Conservation (phyloP, 306 rosid species). For the Trifolium dubium region DNA sequence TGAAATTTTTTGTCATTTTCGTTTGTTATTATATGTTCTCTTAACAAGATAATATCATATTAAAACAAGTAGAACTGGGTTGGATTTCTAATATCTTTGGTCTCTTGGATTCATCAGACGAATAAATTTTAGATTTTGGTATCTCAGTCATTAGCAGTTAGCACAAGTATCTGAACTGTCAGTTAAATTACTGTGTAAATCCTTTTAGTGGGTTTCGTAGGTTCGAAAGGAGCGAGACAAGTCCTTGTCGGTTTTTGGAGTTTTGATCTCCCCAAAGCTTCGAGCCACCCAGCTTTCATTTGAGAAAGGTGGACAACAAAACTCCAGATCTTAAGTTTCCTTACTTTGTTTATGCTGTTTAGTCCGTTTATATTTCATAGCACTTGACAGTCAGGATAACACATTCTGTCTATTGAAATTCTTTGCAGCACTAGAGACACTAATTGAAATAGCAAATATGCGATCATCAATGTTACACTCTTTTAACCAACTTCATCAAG, state of each 20-base stretch:
- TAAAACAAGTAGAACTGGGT: slow-evolving; percentile 8
- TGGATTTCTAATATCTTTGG: slow-evolving; percentile 35
- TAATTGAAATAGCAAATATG: slow-evolving; percentile 78
- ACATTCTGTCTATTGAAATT: slow-evolving; percentile 38
- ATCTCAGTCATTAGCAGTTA: slow-evolving; percentile 13
- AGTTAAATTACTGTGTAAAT: slow-evolving; percentile 30
- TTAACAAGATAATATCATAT: slow-evolving; percentile 6
- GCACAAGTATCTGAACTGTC: slow-evolving; percentile 18
- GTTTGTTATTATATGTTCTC: slow-evolving; percentile 11
- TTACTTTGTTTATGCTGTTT: slow-evolving; percentile 17
- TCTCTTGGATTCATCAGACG: slow-evolving; percentile 15
- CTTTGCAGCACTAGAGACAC: slow-evolving; percentile 72
- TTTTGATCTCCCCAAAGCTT: slow-evolving; percentile 90
- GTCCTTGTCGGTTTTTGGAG: slow-evolving; percentile 71
- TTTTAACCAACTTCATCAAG: slow-evolving; percentile 59
- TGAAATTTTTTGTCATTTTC: slow-evolving; percentile 21
- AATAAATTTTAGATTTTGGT: slow-evolving; percentile 25
- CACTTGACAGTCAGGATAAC: slow-evolving; percentile 20
- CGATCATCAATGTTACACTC: slow-evolving; percentile 59
- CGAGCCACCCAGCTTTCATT: slow-evolving; percentile 83
- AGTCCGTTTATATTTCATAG: slow-evolving; percentile 13
- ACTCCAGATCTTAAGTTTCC: slow-evolving; percentile 27
- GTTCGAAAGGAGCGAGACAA: slow-evolving; percentile 69
- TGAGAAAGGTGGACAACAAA: slow-evolving; percentile 65
- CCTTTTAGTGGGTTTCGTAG: slow-evolving; percentile 44